phyloP scores from a whole-genome alignment of 2,329 filamentous ascomycete genomes.

The Emmonsiellopsis sp. region DNA sequence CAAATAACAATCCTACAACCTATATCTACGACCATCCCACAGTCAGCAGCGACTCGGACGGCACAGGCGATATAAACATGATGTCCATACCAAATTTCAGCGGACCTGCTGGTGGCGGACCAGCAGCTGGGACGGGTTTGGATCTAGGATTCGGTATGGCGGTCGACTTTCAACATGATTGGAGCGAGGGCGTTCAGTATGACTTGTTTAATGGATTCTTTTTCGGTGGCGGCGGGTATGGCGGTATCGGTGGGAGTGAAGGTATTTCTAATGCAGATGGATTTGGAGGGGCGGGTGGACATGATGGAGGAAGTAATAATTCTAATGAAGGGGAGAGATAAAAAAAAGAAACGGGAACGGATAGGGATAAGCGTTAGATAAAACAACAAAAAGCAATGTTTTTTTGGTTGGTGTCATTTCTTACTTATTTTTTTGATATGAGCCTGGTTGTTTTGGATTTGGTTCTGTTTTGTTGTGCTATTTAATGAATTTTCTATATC shows the following conservation, averaged over 20 bases:
- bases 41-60: slow-evolving; percentile 17
- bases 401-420: background rate
- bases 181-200: slow-evolving; percentile 38
- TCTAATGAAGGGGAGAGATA: background rate
- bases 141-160: slow-evolving; percentile 39
- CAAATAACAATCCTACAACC: background rate
- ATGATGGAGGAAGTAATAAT: background rate
- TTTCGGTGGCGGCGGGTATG: slow-evolving; percentile 35
- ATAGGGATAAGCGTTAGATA: background rate
- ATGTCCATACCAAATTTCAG: slow-evolving; percentile 23
- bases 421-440: too few species aligned
- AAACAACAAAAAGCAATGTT: background rate
- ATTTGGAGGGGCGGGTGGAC: background rate
- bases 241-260: background rate
- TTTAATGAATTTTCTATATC: too few species aligned
- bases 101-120: slow-evolving; percentile 20
- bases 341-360: background rate
- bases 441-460: too few species aligned
- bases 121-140: slow-evolving; percentile 30
- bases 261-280: background rate
- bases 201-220: slow-evolving; percentile 49
- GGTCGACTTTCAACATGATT: slow-evolving; percentile 39
- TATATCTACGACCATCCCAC: background rate
- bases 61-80: slow-evolving; percentile 21
- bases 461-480: too few species aligned